phyloP scores from a whole-genome alignment of 495 filamentous ascomycete genomes.

The Aspergillus ostianus region DNA sequence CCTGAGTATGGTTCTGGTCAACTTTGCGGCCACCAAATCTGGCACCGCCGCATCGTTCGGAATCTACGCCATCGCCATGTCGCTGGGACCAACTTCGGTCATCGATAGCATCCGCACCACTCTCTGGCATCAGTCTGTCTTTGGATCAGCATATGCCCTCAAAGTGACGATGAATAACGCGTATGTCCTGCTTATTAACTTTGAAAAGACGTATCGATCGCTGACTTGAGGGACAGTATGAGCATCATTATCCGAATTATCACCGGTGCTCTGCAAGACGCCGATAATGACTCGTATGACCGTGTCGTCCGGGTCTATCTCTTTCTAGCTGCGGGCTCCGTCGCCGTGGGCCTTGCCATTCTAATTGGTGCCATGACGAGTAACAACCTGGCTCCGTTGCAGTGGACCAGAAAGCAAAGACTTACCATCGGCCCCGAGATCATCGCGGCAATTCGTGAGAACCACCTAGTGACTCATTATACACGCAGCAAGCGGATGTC shows the following conservation, averaged over 20 bases:
- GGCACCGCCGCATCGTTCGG: conserved; percentile 45
- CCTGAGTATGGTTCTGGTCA: conserved; percentile 40
- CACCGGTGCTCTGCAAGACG: conserved; percentile 43
- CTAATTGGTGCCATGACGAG: conserved; percentile 25
- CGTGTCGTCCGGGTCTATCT: conserved; percentile 43
- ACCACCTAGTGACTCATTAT: conserved; percentile 22
- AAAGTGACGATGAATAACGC: conserved; percentile 49
- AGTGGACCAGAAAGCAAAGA: conserved; percentile 44
- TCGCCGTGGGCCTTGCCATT: conserved; percentile 31
- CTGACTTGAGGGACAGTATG: conserved; percentile 30
- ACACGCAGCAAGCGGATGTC: conserved; percentile 27
- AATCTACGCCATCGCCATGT: conserved; percentile 40
- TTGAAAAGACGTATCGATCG: neutral
- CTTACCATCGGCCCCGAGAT: conserved; percentile 28
- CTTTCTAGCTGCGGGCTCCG: conserved; percentile 30
- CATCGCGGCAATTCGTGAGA: conserved; percentile 29
- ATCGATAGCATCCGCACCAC: conserved; percentile 46
- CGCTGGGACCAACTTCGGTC: conserved; percentile 41
- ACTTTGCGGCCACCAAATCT: conserved; percentile 30
- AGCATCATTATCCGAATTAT: conserved; percentile 46
- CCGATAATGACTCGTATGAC: conserved; percentile 37
- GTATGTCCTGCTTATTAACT: conserved; percentile 17
- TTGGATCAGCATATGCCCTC: conserved; percentile 42
- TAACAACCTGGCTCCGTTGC: conserved; percentile 30
- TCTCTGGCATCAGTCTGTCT: conserved; percentile 44